Evolutionary conservation across 495 filamentous ascomycete genomes (phyloP).

Genomic region (Lasiosphaeriaceae sp.): DNA sequence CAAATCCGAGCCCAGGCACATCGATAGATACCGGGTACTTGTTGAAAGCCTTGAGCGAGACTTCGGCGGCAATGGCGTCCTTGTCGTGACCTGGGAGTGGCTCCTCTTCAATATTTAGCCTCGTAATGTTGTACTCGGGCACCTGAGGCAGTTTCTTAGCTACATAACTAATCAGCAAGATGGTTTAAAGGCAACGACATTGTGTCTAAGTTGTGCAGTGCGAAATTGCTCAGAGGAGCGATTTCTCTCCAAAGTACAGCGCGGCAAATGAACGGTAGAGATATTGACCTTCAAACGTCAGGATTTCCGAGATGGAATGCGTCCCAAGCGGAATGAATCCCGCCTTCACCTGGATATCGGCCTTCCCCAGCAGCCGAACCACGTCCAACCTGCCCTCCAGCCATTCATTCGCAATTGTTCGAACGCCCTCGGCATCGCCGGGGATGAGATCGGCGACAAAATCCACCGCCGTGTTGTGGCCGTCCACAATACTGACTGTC

Average conservation of each 20-base stretch:
- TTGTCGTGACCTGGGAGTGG: conserved; percentile 40
- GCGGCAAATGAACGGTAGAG: conserved; percentile 54
- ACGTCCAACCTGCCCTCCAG: conserved; percentile 67
- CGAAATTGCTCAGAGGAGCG: conserved; percentile 29
- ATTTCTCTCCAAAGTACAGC: conserved; percentile 49
- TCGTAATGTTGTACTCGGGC: conserved; percentile 72
- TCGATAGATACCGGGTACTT: conserved; percentile 69
- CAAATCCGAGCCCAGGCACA: conserved; percentile 76
- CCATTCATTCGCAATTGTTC: conserved; percentile 83
- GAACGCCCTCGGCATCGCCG: conserved; percentile 72
- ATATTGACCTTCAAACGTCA: conserved; percentile 77
- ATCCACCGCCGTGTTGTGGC: conserved; percentile 70
- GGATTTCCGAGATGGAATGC: conserved; percentile 63
- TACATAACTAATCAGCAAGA: conserved; percentile 34
- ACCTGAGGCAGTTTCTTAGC: conserved; percentile 67
- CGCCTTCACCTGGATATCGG: conserved; percentile 65
- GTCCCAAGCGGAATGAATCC: conserved; percentile 73
- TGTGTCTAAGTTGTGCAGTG: background rate
- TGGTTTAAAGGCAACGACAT: conserved; percentile 3
- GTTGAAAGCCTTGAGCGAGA: conserved; percentile 63
- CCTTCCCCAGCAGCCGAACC: conserved; percentile 65
- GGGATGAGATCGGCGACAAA: conserved; percentile 71
- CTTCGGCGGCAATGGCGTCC: conserved; percentile 72
- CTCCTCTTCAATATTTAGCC: conserved; percentile 70
- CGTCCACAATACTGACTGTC: conserved; percentile 69